These are phyloP conservation scores for Plasmodium reichenowi DNA, from an alignment of 169 alveolate genomes.

Conservation along the genomic window DNA sequence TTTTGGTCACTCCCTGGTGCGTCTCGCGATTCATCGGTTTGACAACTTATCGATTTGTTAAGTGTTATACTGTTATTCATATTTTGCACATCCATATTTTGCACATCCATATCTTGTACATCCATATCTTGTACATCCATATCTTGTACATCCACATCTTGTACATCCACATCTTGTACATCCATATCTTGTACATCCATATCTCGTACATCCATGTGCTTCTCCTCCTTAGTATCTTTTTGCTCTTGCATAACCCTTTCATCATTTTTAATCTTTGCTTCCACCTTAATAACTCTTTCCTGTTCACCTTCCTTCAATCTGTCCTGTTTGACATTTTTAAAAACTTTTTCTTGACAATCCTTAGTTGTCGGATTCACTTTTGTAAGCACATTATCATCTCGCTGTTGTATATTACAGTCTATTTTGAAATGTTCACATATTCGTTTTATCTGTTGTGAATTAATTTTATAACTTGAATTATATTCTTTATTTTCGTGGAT, in stretches of 20 bases:
- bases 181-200: too few species aligned
- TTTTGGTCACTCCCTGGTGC: background rate
- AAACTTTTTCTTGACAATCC: background rate
- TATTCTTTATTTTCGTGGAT: slow-evolving; percentile 56
- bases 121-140: background rate
- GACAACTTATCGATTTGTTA: too few species aligned
- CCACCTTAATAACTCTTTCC: background rate
- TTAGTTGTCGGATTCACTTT: background rate
- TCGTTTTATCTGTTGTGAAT: slow-evolving; percentile 30
- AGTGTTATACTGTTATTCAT: background rate
- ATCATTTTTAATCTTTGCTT: background rate
- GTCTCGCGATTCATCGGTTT: background rate
- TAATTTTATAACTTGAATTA: slow-evolving; percentile 6
- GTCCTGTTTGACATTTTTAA: background rate
- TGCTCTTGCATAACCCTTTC: background rate
- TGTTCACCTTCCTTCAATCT: background rate
- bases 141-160: background rate
- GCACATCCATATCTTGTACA: background rate
- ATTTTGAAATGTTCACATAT: slow-evolving; percentile 43
- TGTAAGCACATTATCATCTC: background rate
- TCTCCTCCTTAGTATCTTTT: background rate
- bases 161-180: background rate
- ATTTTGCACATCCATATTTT: background rate
- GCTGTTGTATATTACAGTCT: background rate
- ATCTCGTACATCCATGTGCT: background rate